Percentiles rank a stretch among this genome's conserved stretches.
These are phyloP conservation scores for Apiotrichum porosum DNA, from an alignment of 1,284 basidiomycete species.

Conservation along the genomic window DNA sequence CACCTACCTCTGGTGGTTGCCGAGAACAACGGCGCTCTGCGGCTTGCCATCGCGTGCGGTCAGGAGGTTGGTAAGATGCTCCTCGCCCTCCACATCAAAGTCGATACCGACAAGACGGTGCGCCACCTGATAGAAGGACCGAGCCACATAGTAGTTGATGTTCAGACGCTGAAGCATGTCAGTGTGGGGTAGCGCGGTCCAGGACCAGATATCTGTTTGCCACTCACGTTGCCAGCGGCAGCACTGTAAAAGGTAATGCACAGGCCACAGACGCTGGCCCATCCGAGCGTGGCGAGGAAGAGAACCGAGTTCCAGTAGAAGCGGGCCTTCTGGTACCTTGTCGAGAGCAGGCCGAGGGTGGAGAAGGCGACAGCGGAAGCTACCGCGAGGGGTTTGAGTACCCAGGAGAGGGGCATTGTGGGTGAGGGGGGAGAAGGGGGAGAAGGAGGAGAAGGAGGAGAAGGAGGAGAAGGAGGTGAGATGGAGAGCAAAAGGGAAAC, in stretches of 20 bases:
- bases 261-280: conserved; percentile 71
- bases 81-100: conserved; percentile 78
- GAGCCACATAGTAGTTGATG: conserved; percentile 78
- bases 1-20: conserved; percentile 77
- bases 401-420: conserved; percentile 21
- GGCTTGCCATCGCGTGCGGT: conserved; percentile 53
- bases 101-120: conserved; percentile 64
- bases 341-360: conserved; percentile 37
- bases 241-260: conserved; percentile 67
- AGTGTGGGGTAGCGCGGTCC: background rate
- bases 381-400: conserved; percentile 43
- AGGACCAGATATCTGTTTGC: background rate
- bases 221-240: conserved; percentile 56
- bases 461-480: background rate
- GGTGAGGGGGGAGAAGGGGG: conserved; percentile 1
- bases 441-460: background rate
- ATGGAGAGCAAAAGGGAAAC: background rate
- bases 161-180: conserved; percentile 59
- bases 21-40: conserved; percentile 61
- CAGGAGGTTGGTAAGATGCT: conserved; percentile 59
- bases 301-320: conserved; percentile 65
- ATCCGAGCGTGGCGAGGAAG: conserved; percentile 69
- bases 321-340: conserved; percentile 35
- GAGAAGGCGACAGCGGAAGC: conserved; percentile 41
- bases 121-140: conserved; percentile 73